Evolutionary conservation across 192 early-diverging fungal species (phyloP).

Genomic region (Coemansia sp.): DNA sequence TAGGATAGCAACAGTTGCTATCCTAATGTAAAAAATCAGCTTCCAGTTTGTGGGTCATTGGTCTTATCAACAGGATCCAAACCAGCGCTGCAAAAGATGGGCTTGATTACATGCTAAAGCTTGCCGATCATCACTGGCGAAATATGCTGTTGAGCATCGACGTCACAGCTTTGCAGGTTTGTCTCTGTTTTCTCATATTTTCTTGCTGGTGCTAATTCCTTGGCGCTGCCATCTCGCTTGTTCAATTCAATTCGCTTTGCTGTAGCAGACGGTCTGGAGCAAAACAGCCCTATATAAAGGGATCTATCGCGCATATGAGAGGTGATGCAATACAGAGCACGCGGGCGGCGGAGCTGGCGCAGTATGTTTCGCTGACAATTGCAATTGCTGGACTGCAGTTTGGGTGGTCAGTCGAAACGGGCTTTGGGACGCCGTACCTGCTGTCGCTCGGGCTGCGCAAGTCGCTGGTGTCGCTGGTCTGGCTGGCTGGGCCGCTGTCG

Average conservation of each 20-base stretch:
- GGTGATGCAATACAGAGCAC: not conserved
- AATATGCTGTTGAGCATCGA: not conserved
- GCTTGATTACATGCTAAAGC: not conserved
- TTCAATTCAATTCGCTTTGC: not conserved
- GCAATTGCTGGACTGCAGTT: conserved; percentile 55
- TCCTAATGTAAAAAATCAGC: no score
- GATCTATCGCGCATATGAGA: not conserved
- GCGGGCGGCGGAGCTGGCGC: conserved; percentile 12
- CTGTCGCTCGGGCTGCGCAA: conserved; percentile 78
- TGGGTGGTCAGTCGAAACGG: conserved; percentile 54
- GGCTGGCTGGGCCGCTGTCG: conserved; percentile 89
- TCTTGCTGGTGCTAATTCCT: not conserved
- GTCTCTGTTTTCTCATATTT: not conserved
- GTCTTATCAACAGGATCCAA: not conserved
- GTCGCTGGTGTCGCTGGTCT: conserved; percentile 84
- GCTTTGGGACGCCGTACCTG: conserved; percentile 80
- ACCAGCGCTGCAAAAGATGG: no score
- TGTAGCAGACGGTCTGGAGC: no score
- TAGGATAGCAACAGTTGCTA: no score
- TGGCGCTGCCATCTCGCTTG: not conserved
- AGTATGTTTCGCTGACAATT: conserved; percentile 44
- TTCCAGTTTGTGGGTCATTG: no score
- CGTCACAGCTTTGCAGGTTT: not conserved
- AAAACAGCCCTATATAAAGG: not conserved
- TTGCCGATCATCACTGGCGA: not conserved